Percentiles rank a stretch among this genome's conserved stretches.
Conservation (phyloP, 495 filamentous ascomycete species). For the Hypomontagnella monticulosa region DNA sequence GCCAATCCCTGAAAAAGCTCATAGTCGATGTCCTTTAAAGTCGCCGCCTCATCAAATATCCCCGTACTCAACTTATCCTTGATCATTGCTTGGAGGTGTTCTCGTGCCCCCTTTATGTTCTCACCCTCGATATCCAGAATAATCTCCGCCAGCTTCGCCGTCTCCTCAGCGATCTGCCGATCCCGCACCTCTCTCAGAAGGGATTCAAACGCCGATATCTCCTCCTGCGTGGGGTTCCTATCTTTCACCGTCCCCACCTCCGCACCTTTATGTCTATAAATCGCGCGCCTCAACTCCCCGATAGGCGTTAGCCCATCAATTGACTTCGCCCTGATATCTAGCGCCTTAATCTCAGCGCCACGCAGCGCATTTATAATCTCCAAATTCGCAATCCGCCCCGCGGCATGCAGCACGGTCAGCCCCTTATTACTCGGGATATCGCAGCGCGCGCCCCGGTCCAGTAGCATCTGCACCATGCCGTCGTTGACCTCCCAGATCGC, state of each 20-base stretch:
- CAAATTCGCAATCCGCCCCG: background rate
- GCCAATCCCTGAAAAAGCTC: background rate
- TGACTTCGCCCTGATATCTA: slow-evolving; percentile 1
- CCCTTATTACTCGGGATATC: background rate
- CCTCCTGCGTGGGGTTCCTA: background rate
- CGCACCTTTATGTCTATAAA: background rate
- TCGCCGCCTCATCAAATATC: background rate
- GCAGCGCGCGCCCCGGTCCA: slow-evolving; percentile 1
- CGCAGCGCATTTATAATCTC: background rate
- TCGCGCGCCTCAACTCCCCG: background rate
- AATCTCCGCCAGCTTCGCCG: background rate
- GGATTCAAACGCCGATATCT: slow-evolving; percentile 1
- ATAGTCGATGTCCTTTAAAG: background rate
- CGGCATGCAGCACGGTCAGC: slow-evolving; percentile 6
- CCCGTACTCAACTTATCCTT: background rate
- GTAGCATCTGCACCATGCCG: background rate
- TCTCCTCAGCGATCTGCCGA: background rate
- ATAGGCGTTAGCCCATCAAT: slow-evolving; percentile 3
- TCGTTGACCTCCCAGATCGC: slow-evolving; percentile 7
- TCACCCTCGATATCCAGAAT: background rate
- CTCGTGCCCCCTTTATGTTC: background rate
- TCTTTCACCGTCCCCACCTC: background rate
- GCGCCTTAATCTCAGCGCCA: background rate
- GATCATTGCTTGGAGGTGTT: background rate
- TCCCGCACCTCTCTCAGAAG: slow-evolving; percentile 7